These are phyloP conservation scores for Tritrichomonas foetus DNA, from an alignment of 208 protist species.

Conservation along the genomic window DNA sequence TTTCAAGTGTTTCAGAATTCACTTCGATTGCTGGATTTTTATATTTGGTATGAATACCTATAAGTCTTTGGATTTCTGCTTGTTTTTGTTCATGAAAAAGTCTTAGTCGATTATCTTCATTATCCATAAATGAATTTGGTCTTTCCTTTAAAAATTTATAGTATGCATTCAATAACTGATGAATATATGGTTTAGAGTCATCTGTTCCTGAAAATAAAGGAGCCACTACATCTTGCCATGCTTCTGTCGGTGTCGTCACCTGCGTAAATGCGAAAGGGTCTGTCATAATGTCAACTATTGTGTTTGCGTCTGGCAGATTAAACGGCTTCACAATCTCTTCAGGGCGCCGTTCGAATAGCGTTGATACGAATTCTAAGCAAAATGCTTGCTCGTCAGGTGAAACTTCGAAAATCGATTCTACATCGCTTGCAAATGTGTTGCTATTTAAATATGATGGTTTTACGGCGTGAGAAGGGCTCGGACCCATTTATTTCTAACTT, in stretches of 20 bases:
- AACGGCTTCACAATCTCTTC: background rate
- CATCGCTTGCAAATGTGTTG: background rate
- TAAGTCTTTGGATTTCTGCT: background rate
- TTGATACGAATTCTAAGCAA: background rate
- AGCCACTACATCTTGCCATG: background rate
- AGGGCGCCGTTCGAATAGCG: background rate
- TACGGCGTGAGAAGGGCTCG: background rate
- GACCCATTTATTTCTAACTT: no score
- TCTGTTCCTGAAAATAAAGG: background rate
- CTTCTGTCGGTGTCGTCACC: background rate
- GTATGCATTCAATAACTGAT: background rate
- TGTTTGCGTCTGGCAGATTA: background rate
- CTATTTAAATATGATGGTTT: background rate
- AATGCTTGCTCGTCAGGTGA: background rate
- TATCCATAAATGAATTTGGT: background rate
- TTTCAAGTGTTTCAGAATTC: no score
- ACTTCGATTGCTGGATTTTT: background rate
- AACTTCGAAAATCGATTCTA: background rate
- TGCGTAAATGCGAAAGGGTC: constrained; percentile 8
- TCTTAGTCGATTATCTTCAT: background rate
- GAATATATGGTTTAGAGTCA: background rate
- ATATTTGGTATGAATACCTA: background rate
- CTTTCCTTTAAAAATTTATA: background rate
- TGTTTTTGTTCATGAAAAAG: background rate
- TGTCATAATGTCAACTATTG: constrained; percentile 8